Percentiles rank a stretch among this genome's conserved stretches.
Evolutionary conservation across 2,329 filamentous ascomycete species (phyloP).

Genomic region (Diaporthe helianthi): DNA sequence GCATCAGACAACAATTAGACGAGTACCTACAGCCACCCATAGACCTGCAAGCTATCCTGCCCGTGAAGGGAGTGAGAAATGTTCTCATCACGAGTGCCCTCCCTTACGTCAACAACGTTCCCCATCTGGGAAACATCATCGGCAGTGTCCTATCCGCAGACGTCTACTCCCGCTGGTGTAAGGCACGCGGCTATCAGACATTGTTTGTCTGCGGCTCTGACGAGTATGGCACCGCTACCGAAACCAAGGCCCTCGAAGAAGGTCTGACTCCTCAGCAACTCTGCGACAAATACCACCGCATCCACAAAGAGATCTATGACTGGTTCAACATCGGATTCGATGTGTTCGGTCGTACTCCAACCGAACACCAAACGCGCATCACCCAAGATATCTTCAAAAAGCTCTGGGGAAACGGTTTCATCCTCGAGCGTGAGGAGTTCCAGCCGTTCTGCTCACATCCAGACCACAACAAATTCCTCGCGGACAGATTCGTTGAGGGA

Average conservation of each 20-base stretch:
- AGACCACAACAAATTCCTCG: constrained; percentile 76
- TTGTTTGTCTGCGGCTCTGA: constrained; percentile 88
- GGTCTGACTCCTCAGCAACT: constrained; percentile 81
- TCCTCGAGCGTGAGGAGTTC: constrained; percentile 84
- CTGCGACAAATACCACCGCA: constrained; percentile 89
- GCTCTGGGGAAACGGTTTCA: constrained; percentile 85
- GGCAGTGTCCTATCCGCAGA: constrained; percentile 89
- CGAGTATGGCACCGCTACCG: constrained; percentile 95
- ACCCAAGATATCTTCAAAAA: constrained; percentile 89
- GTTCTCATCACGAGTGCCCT: constrained; percentile 91
- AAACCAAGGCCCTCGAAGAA: constrained; percentile 93
- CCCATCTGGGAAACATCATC: constrained; percentile 88
- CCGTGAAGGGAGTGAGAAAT: constrained; percentile 79
- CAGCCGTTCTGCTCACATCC: constrained; percentile 84
- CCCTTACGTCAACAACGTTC: constrained; percentile 81
- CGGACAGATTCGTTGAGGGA: constrained; percentile 86
- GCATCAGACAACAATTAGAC: no score
- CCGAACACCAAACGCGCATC: constrained; percentile 87
- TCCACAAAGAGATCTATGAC: constrained; percentile 90
- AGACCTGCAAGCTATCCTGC: no score
- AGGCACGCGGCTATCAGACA: constrained; percentile 78
- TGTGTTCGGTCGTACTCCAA: constrained; percentile 92
- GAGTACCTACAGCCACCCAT: no score
- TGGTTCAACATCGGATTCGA: constrained; percentile 98
- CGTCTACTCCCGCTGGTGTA: constrained; percentile 83